Conservation (phyloP, 768 basidiomycete species). For the Multifurca ochricompacta region DNA sequence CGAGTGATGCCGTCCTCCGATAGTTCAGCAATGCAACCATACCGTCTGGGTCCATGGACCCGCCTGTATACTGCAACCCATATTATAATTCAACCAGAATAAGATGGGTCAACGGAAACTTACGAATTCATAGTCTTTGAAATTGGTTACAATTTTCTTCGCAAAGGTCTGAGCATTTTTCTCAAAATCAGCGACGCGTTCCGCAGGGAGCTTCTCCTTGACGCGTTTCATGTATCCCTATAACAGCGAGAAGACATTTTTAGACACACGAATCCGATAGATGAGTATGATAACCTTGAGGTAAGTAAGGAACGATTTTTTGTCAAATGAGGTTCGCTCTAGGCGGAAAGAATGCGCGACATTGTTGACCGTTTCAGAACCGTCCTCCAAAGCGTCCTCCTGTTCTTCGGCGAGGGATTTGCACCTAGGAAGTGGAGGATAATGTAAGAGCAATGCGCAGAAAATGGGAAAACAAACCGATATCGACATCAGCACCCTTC, state of each 20-base stretch:
- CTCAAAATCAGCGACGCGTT: slow-evolving; percentile 69
- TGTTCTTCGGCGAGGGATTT: slow-evolving; percentile 85
- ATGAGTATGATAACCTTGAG: slow-evolving; percentile 54
- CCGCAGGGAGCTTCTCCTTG: slow-evolving; percentile 56
- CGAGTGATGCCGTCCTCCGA: slow-evolving; percentile 82
- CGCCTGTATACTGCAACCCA: slow-evolving; percentile 53
- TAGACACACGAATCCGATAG: slow-evolving; percentile 4
- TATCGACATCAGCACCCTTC: slow-evolving; percentile 75
- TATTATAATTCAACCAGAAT: slow-evolving; percentile 1
- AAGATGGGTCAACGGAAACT: slow-evolving; percentile 25
- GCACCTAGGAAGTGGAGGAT: slow-evolving; percentile 47
- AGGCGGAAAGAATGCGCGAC: slow-evolving; percentile 90
- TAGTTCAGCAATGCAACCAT: slow-evolving; percentile 95
- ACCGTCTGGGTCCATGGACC: slow-evolving; percentile 77
- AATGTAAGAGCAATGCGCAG: slow-evolving; percentile 2
- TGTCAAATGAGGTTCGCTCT: slow-evolving; percentile 74
- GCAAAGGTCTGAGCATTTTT: slow-evolving; percentile 66
- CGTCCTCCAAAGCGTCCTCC: slow-evolving; percentile 76
- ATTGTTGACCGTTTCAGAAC: slow-evolving; percentile 76
- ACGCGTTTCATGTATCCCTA: slow-evolving; percentile 93
- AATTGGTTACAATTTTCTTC: slow-evolving; percentile 84
- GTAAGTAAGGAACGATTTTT: slow-evolving; percentile 74
- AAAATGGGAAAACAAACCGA: slow-evolving; percentile 45
- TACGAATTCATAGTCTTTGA: slow-evolving; percentile 94
- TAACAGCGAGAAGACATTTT: not conserved